A percentile compares a stretch with the other conserved stretches of the same genome.
Evolutionary conservation across 2,329 filamentous ascomycete genomes (phyloP).

Genomic region (Tolypocladium tropicale): DNA sequence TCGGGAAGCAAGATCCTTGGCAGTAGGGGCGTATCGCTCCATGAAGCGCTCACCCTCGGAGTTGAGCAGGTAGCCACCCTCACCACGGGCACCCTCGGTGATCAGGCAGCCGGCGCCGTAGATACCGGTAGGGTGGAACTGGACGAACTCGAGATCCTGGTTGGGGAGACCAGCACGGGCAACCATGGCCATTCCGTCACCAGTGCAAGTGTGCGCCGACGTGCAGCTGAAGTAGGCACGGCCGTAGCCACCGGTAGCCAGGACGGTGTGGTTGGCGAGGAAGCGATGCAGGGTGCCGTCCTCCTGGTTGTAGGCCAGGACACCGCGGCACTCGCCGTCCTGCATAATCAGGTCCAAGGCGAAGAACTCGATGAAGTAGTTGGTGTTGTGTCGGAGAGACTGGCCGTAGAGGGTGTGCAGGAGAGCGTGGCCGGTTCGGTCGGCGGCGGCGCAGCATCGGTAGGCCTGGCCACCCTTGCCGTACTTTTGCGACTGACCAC

Average conservation of each 20-base stretch:
- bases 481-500: conserved; percentile 89
- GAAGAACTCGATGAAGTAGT: conserved; percentile 99
- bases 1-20: conserved; percentile 93
- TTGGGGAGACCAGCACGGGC: conserved; percentile 94
- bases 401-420: conserved; percentile 98
- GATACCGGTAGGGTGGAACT: conserved; percentile 98
- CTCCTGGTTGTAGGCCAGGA: conserved; percentile 97
- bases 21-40: conserved; percentile 95
- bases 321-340: conserved; percentile 91
- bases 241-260: conserved; percentile 95
- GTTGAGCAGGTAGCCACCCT: conserved; percentile 96
- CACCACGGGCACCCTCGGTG: conserved; percentile 93
- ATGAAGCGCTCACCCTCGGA: conserved; percentile 98
- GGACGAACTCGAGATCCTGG: conserved; percentile 98
- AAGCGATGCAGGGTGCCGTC: conserved; percentile 96
- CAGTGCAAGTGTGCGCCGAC: conserved; percentile 95
- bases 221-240: conserved; percentile 98
- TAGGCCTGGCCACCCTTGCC: conserved; percentile 98
- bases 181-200: conserved; percentile 99
- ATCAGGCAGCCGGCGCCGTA: conserved; percentile 97
- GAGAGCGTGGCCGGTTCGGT: conserved; percentile 93
- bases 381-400: conserved; percentile 93
- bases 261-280: conserved; percentile 89
- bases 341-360: conserved; percentile 96
- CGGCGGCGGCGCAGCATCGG: conserved; percentile 90